Evolutionary conservation across 139 green algal species (phyloP), one percentile per base, ranked within the genome.

Genomic region (Coelastrella sp.): DNA sequence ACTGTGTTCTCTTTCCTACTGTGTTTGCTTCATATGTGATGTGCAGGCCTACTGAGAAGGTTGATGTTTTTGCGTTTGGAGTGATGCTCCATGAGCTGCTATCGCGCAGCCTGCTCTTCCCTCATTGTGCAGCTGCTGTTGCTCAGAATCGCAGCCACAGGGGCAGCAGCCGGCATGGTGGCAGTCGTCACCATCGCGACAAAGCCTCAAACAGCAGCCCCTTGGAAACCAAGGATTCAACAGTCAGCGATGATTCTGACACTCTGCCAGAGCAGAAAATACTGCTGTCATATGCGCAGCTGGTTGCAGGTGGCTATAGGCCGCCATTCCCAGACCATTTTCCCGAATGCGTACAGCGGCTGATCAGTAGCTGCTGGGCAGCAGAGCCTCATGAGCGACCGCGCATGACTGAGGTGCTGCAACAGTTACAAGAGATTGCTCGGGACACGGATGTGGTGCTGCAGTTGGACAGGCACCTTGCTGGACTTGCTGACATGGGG

Each of bases 271-370:
- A 82, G 38, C 75, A 69, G 60, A 60, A 75, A 41, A 27, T 75
- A 51, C 73, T 85, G 67, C 90, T 90, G 81, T 83, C 83, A 21
- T 93, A 90, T 53, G 90, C 90, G 4, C 83, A 91, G 90, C 80
- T 83, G 0, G 88, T 93, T 27, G 88, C 90, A 8, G 79, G 73
- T 4, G 90, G 90, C 48, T 91, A 89, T 82, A 81, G 90, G 2
- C 88, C 86, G 15, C 86, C 89, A 67, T 85, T 91, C 21, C 90
- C 88, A 5, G 38, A 23, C 6, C 57, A 68, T 45, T 92, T 88
- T 81, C 90, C 90, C 19, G 66, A 82, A 43, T 25, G 51, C 32
- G 68, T 93, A 48, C 13, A 40, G 35, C 84, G 89, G 41, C 85
- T 93, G 45, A 91, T 93, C 81, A 53, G 15, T 27, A 74, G 79